phyloP scores from a whole-genome alignment of 2,329 filamentous ascomycete species.

The Dactylellina cionopaga region DNA sequence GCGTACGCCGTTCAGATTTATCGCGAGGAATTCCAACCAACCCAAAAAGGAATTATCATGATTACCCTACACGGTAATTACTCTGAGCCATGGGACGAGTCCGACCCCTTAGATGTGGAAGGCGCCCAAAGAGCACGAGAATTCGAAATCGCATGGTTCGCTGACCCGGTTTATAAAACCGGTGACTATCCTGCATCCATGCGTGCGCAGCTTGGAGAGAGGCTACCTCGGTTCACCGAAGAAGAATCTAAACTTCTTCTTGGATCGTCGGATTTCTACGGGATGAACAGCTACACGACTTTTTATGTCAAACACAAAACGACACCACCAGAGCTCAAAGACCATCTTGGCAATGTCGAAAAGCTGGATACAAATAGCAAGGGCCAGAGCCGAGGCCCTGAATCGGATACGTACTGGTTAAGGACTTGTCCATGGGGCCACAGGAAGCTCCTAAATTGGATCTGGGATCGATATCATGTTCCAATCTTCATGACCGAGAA shows the following conservation, averaged over 20 bases:
- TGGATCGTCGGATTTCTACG: slow-evolving; percentile 61
- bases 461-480: slow-evolving; percentile 61
- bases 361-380: slow-evolving; percentile 60
- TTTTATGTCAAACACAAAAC: slow-evolving; percentile 61
- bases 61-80: slow-evolving; percentile 63
- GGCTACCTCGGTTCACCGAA: slow-evolving; percentile 61
- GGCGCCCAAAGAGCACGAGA: slow-evolving; percentile 62
- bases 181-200: slow-evolving; percentile 62
- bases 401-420: slow-evolving; percentile 62
- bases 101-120: slow-evolving; percentile 60
- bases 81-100: slow-evolving; percentile 61
- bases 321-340: slow-evolving; percentile 60
- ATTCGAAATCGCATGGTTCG: slow-evolving; percentile 63
- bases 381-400: slow-evolving; percentile 59
- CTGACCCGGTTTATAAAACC: slow-evolving; percentile 60
- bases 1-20: slow-evolving; percentile 61
- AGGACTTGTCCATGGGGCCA: slow-evolving; percentile 61
- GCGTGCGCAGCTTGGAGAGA: slow-evolving; percentile 61
- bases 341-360: slow-evolving; percentile 62
- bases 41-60: slow-evolving; percentile 61
- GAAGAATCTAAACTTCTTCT: slow-evolving; percentile 61
- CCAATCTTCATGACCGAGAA: slow-evolving; percentile 64
- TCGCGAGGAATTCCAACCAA: slow-evolving; percentile 60
- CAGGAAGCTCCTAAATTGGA: slow-evolving; percentile 61
- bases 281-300: slow-evolving; percentile 63